These are phyloP conservation scores for Cinnamomum chago DNA, from an alignment of 164 flowering plant species.

Conservation along the genomic window DNA sequence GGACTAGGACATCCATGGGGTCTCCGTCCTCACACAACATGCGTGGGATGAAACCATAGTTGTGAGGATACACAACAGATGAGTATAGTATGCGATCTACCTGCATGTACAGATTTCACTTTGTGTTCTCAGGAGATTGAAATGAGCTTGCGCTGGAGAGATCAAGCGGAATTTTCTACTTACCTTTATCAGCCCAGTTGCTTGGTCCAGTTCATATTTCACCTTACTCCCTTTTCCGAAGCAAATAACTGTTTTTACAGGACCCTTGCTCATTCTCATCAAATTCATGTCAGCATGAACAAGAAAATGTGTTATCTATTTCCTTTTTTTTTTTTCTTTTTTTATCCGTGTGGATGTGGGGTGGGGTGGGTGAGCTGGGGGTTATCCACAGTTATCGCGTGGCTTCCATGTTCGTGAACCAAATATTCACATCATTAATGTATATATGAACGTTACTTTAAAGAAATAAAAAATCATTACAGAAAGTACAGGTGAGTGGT, in stretches of 20 bases:
- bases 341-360: no score
- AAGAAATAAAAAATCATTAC: no score
- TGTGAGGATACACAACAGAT: conserved; percentile 92
- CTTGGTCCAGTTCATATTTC: conserved; percentile 25
- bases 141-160: not conserved
- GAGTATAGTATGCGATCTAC: conserved; percentile 89
- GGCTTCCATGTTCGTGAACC: no score
- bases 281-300: not conserved
- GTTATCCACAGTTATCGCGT: no score
- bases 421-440: no score
- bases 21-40: conserved; percentile 88
- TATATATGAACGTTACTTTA: no score
- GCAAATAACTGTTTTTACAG: not conserved
- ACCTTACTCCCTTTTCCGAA: conserved; percentile 22
- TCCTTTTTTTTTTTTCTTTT: no score
- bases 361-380: no score
- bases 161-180: not conserved
- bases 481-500: no score
- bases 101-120: conserved; percentile 30
- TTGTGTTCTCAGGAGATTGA: not conserved
- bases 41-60: conserved; percentile 93
- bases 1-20: conserved; percentile 79
- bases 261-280: not conserved
- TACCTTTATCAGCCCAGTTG: conserved; percentile 23
- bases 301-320: no score